These are phyloP conservation scores for Colletotrichum orchidophilum DNA, from an alignment of 2,329 filamentous ascomycete species.

Conservation along the genomic window DNA sequence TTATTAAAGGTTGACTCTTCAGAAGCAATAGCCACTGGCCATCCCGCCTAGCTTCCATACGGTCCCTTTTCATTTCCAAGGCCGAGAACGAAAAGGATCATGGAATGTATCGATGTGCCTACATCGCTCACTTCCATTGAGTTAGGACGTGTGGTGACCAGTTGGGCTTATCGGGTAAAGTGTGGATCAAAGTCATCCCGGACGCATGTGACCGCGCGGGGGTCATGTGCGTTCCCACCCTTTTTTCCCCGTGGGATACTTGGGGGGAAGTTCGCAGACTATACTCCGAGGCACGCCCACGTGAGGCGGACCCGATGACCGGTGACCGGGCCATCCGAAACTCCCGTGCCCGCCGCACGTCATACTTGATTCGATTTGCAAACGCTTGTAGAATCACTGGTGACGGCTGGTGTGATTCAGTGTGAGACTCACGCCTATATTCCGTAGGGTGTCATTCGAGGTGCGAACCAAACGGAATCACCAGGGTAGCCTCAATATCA, in stretches of 20 bases:
- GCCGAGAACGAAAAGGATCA: too few species aligned
- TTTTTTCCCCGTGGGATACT: neutral
- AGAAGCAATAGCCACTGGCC: too few species aligned
- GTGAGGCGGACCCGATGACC: constrained; percentile 17
- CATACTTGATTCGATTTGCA: neutral
- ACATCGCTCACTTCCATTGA: too few species aligned
- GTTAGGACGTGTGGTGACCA: too few species aligned
- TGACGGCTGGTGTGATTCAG: too few species aligned
- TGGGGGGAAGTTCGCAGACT: too few species aligned
- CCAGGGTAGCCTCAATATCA: neutral
- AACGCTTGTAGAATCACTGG: too few species aligned
- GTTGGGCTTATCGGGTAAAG: too few species aligned
- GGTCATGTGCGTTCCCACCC: neutral
- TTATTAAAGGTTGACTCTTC: too few species aligned
- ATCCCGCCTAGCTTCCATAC: too few species aligned
- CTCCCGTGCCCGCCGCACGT: neutral
- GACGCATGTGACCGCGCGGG: constrained; percentile 3
- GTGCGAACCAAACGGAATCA: neutral
- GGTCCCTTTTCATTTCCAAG: too few species aligned
- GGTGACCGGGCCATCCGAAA: constrained; percentile 18
- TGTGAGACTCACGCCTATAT: neutral
- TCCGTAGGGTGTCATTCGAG: neutral
- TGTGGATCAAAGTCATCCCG: neutral
- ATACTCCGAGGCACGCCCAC: neutral
- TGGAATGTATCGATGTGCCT: too few species aligned